Conservation (phyloP, 116 monocot genomes). For the Cymodocea nodosa region DNA sequence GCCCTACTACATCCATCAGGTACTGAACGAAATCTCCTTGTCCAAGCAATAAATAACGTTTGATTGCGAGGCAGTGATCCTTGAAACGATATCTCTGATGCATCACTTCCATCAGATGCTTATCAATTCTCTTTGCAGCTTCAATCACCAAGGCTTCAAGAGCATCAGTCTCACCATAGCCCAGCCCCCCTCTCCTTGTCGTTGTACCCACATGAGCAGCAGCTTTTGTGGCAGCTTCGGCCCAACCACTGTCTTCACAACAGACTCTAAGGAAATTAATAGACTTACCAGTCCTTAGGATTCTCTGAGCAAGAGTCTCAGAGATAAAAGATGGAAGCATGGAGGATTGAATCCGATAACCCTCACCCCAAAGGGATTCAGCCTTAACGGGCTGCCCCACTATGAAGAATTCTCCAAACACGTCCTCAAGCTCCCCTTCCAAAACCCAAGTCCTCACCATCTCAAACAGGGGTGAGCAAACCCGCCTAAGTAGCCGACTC, state of each 20-base stretch:
- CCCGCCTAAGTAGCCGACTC: constrained; percentile 61
- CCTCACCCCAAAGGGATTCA: constrained; percentile 88
- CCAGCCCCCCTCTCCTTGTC: constrained; percentile 61
- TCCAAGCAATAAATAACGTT: constrained; percentile 82
- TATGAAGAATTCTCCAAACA: constrained; percentile 83
- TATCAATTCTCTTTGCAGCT: constrained; percentile 78
- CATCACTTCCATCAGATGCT: constrained; percentile 86
- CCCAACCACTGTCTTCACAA: constrained; percentile 92
- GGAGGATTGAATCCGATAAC: constrained; percentile 64
- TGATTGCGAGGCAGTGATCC: constrained; percentile 95
- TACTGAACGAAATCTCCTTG: constrained; percentile 99
- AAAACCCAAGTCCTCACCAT: constrained; percentile 93
- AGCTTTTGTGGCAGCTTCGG: constrained; percentile 56
- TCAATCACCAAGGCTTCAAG: constrained; percentile 74
- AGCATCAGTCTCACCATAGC: constrained; percentile 77
- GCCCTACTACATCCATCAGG: constrained; percentile 89
- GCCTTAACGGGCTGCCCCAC: constrained; percentile 71
- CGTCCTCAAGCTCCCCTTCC: constrained; percentile 89
- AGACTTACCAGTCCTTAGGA: constrained; percentile 91
- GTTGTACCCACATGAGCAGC: constrained; percentile 71
- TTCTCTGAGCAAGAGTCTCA: constrained; percentile 60
- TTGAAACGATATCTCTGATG: constrained; percentile 59
- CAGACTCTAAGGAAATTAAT: constrained; percentile 97
- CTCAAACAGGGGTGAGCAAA: constrained; percentile 90
- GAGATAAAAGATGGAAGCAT: constrained; percentile 99